Conservation (phyloP, 352 stramenopile species). For the Globisporangium lucens region DNA sequence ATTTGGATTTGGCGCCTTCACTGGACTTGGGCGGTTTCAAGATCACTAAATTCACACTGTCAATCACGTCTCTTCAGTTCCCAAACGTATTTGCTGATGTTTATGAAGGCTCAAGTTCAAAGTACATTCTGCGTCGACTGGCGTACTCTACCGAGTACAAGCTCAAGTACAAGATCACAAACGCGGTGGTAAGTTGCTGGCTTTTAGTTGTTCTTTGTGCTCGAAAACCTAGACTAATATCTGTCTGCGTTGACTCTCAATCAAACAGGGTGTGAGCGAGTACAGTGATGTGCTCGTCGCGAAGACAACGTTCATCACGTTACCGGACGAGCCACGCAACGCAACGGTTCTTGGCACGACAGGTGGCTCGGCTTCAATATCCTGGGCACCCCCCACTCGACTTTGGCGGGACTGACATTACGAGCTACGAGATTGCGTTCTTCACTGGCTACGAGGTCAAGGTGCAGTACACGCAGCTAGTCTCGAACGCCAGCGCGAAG, state of each 20-base stretch:
- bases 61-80: slow-evolving; percentile 30
- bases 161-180: slow-evolving; percentile 42
- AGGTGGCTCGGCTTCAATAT: slow-evolving; percentile 36
- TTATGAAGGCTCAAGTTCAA: slow-evolving; percentile 26
- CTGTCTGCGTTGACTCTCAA: not conserved
- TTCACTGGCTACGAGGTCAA: slow-evolving; percentile 33
- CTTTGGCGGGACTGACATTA: slow-evolving; percentile 51
- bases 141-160: slow-evolving; percentile 42
- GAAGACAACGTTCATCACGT: slow-evolving; percentile 40
- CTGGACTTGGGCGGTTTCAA: slow-evolving; percentile 36
- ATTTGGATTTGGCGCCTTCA: slow-evolving; percentile 29
- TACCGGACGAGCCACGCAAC: slow-evolving; percentile 36
- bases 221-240: not conserved
- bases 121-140: slow-evolving; percentile 28
- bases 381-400: slow-evolving; percentile 44
- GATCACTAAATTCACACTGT: slow-evolving; percentile 27
- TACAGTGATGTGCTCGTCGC: slow-evolving; percentile 30
- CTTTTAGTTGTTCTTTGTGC: not conserved
- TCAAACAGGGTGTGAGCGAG: slow-evolving; percentile 40
- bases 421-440: slow-evolving; percentile 41
- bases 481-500: slow-evolving; percentile 23
- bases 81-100: slow-evolving; percentile 41
- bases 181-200: slow-evolving; percentile 6
- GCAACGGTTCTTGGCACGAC: slow-evolving; percentile 25
- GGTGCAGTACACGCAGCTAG: slow-evolving; percentile 32